Evolutionary conservation across 1,284 basidiomycete genomes (phyloP).

Genomic region (Leccinum subrobustum): DNA sequence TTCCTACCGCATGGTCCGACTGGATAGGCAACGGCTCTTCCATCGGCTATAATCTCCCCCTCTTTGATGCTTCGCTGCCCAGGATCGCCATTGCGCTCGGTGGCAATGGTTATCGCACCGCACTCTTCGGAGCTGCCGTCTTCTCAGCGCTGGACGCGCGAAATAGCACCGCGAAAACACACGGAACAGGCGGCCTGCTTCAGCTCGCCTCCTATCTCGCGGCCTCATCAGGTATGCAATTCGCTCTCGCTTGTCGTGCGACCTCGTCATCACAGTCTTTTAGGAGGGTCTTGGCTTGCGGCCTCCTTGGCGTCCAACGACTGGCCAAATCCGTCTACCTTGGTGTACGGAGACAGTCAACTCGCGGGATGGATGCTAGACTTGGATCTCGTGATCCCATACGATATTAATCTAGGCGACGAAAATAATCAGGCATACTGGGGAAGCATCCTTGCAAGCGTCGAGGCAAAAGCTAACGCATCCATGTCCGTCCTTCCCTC

Average conservation of each 20-base stretch:
- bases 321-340: slow-evolving; percentile 49
- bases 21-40: slow-evolving; percentile 56
- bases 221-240: slow-evolving; percentile 54
- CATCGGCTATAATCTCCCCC: slow-evolving; percentile 50
- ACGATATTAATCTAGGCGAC: slow-evolving; percentile 45
- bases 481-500: slow-evolving; percentile 45
- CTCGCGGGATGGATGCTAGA: slow-evolving; percentile 61
- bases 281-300: slow-evolving; percentile 69
- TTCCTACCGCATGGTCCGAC: slow-evolving; percentile 52
- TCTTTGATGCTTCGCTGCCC: slow-evolving; percentile 43
- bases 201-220: slow-evolving; percentile 63
- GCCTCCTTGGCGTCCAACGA: slow-evolving; percentile 59
- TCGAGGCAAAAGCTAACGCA: slow-evolving; percentile 52
- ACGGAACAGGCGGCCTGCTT: slow-evolving; percentile 63
- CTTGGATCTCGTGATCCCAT: slow-evolving; percentile 52
- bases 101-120: slow-evolving; percentile 59
- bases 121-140: slow-evolving; percentile 58
- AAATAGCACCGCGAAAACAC: slow-evolving; percentile 50
- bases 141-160: slow-evolving; percentile 59
- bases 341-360: slow-evolving; percentile 54
- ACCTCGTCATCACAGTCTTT: not conserved
- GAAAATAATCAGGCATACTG: slow-evolving; percentile 54
- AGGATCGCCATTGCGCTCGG: slow-evolving; percentile 57
- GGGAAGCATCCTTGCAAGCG: slow-evolving; percentile 57
- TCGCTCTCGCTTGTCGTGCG: not conserved